Conservation (phyloP, 352 stramenopile genomes). For the Phytophthora nicotianae region DNA sequence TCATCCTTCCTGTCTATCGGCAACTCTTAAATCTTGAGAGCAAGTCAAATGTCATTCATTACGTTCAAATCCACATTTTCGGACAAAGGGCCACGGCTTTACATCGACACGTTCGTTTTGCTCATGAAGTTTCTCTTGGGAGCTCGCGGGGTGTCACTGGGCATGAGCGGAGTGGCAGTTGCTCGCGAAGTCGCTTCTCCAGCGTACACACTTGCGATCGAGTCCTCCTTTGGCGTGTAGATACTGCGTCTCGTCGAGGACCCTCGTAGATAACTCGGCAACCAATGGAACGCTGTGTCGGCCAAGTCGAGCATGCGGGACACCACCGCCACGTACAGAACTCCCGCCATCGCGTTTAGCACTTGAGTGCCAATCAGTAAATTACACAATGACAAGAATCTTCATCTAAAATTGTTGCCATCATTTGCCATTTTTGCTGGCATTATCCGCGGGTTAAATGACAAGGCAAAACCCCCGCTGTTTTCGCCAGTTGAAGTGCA, state of each 20-base stretch:
- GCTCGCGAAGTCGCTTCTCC: conserved; percentile 14
- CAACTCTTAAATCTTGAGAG: background rate
- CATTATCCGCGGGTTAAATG: background rate
- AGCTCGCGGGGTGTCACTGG: background rate
- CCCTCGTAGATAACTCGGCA: conserved; percentile 16
- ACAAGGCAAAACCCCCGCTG: background rate
- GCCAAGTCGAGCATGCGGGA: conserved; percentile 18
- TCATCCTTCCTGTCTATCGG: conserved; percentile 8
- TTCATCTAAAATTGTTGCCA: background rate
- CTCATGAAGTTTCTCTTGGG: conserved; percentile 9
- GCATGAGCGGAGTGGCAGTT: background rate
- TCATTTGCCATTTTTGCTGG: conserved; percentile 1
- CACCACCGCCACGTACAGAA: conserved; percentile 32
- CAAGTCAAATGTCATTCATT: conserved; percentile 3
- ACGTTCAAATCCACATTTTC: background rate
- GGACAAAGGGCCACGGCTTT: background rate
- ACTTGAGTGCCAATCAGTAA: conserved; percentile 5
- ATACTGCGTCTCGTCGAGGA: conserved; percentile 16
- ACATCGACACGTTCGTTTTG: conserved; percentile 7
- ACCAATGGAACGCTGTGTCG: conserved; percentile 10
- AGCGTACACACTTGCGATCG: conserved; percentile 1
- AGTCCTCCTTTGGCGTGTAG: conserved; percentile 29
- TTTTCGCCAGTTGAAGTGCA: conserved; percentile 16
- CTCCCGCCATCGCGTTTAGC: conserved; percentile 16
- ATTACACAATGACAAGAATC: conserved; percentile 19